Base-by-base conservation (phyloP, 2,329 filamentous ascomycete genomes). In the Ceratocystis lukuohia region DNA sequence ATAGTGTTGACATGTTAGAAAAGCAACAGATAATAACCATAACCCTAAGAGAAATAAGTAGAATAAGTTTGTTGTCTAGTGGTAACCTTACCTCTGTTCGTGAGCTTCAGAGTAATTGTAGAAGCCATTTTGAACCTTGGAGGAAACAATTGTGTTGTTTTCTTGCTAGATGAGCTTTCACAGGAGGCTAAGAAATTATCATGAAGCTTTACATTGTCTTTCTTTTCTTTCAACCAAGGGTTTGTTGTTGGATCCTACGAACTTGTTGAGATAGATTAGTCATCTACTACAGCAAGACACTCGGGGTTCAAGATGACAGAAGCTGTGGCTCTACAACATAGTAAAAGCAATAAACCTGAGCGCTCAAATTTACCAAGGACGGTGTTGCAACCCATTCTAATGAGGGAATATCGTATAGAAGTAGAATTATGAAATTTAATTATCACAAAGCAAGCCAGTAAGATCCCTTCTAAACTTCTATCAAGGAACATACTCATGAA, bases 51-150 rank as follows among this genome's bases (percentile, higher is more conserved):
- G 30, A 17, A 33, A 3, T 7, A 59, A n/a, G 12, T 15, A 53
- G 25, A 22, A 33, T 5, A 25, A n/a, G 17, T 5, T 12, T 3
- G 7, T n/a, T 17, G 7, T 25, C 7, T 5, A 1, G 15, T 1
- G 28, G 28, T 37, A 15, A 4, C 28, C 15, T 37, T 72, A 76
- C 75, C 74, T 71, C 77, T 73, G 70, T 76, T 79, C 65, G 75
- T 75, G 69, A 81, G 75, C 73, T 76, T 77, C 67, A 80, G 71
- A 12, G 74, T 74, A 37, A 67, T 59, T 17, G 48, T 66, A 7
- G 64, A 57, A 33, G 46, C 64, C 67, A 68, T 68, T 3, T 22
- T 64, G 6, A 10, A n/a, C 20, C 61, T 22, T 37, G 28, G 20
- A n/a, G n/a, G 15, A 25, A 62, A 46, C 20, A 28, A 8, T 7